A percentile compares a stretch with the other conserved stretches of the same genome.
phyloP scores from a whole-genome alignment of 305 asterid species.

The Plantago rigida region DNA sequence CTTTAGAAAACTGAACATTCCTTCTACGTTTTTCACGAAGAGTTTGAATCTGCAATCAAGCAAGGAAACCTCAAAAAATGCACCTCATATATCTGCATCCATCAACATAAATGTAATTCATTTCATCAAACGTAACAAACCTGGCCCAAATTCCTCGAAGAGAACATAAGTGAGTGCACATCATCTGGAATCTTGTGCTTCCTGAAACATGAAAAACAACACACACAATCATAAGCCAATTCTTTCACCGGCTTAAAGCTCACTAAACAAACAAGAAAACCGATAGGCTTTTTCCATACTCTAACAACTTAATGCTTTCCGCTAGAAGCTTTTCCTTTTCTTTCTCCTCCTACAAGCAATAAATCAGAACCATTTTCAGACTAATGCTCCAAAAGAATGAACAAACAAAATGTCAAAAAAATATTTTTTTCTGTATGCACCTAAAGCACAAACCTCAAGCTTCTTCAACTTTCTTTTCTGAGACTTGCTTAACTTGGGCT shows the following conservation, averaged over 20 bases:
- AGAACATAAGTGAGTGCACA: conserved; percentile 72
- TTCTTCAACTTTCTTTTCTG: conserved; percentile 37
- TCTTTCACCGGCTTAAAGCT: neutral
- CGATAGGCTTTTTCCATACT: conserved; percentile 39
- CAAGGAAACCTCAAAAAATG: conserved; percentile 12
- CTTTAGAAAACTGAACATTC: conserved; percentile 58
- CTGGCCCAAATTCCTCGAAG: conserved; percentile 86
- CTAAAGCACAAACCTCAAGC: conserved; percentile 53
- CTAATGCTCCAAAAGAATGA: conserved; percentile 11
- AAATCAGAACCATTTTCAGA: conserved; percentile 17
- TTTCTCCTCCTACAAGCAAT: conserved; percentile 65
- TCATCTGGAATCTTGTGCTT: conserved; percentile 65
- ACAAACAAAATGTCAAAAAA: neutral
- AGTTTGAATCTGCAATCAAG: conserved; percentile 62
- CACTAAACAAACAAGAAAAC: conserved; percentile 1
- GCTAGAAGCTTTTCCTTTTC: conserved; percentile 52
- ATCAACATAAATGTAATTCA: conserved; percentile 5
- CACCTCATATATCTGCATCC: neutral
- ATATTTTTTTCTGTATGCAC: conserved; percentile 13
- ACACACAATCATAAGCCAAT: conserved; percentile 26
- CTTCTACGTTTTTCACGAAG: conserved; percentile 72
- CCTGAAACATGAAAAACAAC: conserved; percentile 38
- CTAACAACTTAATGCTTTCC: conserved; percentile 60
- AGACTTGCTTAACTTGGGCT: conserved; percentile 55
- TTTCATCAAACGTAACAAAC: conserved; percentile 31